phyloP scores from a whole-genome alignment of 2,329 filamentous ascomycete genomes.

The Lachnellula occidentalis region DNA sequence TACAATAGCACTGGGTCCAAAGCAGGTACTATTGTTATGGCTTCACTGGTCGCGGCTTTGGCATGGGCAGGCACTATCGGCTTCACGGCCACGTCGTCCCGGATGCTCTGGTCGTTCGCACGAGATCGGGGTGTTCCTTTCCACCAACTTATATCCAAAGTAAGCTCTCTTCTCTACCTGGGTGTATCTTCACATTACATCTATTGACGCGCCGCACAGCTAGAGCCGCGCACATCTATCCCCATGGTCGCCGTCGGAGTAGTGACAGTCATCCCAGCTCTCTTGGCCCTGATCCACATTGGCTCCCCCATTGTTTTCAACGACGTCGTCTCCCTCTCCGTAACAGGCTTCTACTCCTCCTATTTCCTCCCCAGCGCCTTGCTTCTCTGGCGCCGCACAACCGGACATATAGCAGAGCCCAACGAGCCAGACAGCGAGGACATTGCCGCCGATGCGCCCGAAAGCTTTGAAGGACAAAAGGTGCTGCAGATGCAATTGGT shows the following conservation, averaged over 20 bases:
- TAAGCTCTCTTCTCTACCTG: neutral
- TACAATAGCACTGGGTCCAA: slow-evolving; percentile 36
- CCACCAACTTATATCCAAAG: slow-evolving; percentile 9
- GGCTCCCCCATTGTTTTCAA: slow-evolving; percentile 38
- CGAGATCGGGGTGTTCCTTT: slow-evolving; percentile 37
- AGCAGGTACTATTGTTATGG: slow-evolving; percentile 36
- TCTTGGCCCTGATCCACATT: slow-evolving; percentile 35
- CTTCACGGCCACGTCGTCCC: slow-evolving; percentile 33
- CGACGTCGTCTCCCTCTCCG: slow-evolving; percentile 38
- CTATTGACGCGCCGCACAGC: too few species aligned
- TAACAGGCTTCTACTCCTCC: slow-evolving; percentile 39
- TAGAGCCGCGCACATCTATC: slow-evolving; percentile 5
- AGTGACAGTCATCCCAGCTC: slow-evolving; percentile 28
- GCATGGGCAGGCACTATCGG: slow-evolving; percentile 37
- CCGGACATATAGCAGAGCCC: slow-evolving; percentile 23
- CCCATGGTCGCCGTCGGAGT: slow-evolving; percentile 10
- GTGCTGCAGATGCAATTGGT: slow-evolving; percentile 26
- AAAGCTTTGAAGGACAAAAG: slow-evolving; percentile 4
- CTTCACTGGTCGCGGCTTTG: slow-evolving; percentile 33
- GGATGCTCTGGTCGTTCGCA: slow-evolving; percentile 39
- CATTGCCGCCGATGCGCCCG: neutral
- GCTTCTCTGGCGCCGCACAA: slow-evolving; percentile 37
- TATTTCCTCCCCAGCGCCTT: slow-evolving; percentile 37
- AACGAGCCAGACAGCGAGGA: slow-evolving; percentile 1
- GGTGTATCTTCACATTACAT: too few species aligned